These are phyloP conservation scores for Diaporthe capsici DNA, from an alignment of 2,329 filamentous ascomycete genomes.

Conservation along the genomic window DNA sequence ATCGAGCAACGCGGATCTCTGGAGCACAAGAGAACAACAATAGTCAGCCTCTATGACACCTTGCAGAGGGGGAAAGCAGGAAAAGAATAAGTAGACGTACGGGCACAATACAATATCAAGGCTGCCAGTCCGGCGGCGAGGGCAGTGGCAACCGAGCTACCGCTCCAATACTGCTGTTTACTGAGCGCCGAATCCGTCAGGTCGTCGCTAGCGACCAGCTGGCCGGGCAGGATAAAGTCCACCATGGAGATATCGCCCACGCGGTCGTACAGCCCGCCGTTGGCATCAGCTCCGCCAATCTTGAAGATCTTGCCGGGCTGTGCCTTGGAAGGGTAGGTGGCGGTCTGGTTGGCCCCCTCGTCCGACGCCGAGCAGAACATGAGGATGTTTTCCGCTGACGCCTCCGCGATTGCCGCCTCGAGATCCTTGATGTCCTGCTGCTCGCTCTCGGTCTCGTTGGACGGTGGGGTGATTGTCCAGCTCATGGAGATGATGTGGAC, in stretches of 20 bases:
- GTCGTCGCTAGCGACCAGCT: conserved; percentile 44
- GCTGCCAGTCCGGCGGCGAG: conserved; percentile 50
- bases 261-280: conserved; percentile 43
- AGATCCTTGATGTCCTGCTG: conserved; percentile 45
- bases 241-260: conserved; percentile 45
- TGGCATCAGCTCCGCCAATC: conserved; percentile 48
- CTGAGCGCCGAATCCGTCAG: conserved; percentile 5
- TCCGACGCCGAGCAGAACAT: conserved; percentile 56
- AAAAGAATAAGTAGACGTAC: not conserved
- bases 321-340: conserved; percentile 42
- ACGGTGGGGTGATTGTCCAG: conserved; percentile 50
- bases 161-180: conserved; percentile 38
- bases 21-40: not conserved
- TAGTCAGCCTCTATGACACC: not conserved
- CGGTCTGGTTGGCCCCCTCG: conserved; percentile 43
- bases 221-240: conserved; percentile 50
- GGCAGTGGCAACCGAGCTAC: conserved; percentile 49
- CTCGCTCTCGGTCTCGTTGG: conserved; percentile 30
- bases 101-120: conserved; percentile 46
- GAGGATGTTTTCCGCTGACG: conserved; percentile 49
- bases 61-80: not conserved
- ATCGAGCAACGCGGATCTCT: not conserved
- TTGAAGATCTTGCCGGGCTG: conserved; percentile 44
- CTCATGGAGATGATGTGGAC: conserved; percentile 56
- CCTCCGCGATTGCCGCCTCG: conserved; percentile 47